These are phyloP conservation scores for Linderina pennispora DNA, from an alignment of 192 early-diverging fungal species.

Conservation along the genomic window DNA sequence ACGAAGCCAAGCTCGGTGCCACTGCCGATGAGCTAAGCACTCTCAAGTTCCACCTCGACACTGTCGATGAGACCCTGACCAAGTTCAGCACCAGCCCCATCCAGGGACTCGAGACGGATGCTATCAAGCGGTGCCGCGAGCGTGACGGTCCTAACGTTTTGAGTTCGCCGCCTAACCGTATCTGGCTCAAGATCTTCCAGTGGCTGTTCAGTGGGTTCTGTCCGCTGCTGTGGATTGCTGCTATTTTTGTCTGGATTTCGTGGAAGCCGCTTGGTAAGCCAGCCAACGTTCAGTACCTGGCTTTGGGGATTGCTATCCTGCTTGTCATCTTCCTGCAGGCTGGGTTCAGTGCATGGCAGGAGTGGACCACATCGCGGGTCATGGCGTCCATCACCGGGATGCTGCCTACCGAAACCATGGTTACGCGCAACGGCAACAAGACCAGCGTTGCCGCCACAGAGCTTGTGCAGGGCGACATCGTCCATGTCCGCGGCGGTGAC, in stretches of 20 bases:
- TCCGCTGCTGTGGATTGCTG: constrained; percentile 51
- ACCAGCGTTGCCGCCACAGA: too few relatives aligned
- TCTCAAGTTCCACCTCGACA: too few relatives aligned
- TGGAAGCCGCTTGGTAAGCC: constrained; percentile 44
- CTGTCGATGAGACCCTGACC: neutral
- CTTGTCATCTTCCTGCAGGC: constrained; percentile 54
- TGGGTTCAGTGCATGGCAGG: constrained; percentile 52
- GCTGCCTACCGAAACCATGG: constrained; percentile 50
- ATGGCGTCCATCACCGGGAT: constrained; percentile 62
- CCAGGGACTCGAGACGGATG: too few relatives aligned
- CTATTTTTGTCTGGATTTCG: constrained; percentile 47
- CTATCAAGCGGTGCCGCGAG: neutral
- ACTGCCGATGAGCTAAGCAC: too few relatives aligned
- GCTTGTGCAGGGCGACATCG: too few relatives aligned
- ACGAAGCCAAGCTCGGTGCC: too few relatives aligned
- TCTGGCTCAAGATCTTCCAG: neutral
- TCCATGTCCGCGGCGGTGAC: constrained; percentile 53
- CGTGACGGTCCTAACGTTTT: neutral
- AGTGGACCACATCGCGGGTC: constrained; percentile 50
- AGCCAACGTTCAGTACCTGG: constrained; percentile 39
- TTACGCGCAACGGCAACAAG: constrained; percentile 66
- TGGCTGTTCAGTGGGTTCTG: constrained; percentile 64
- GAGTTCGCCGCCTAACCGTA: neutral
- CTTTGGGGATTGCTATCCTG: constrained; percentile 44
- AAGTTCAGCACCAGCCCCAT: neutral